Evolutionary conservation across 2,329 filamentous ascomycete genomes (phyloP).

Genomic region (Chaetomium strumarium): DNA sequence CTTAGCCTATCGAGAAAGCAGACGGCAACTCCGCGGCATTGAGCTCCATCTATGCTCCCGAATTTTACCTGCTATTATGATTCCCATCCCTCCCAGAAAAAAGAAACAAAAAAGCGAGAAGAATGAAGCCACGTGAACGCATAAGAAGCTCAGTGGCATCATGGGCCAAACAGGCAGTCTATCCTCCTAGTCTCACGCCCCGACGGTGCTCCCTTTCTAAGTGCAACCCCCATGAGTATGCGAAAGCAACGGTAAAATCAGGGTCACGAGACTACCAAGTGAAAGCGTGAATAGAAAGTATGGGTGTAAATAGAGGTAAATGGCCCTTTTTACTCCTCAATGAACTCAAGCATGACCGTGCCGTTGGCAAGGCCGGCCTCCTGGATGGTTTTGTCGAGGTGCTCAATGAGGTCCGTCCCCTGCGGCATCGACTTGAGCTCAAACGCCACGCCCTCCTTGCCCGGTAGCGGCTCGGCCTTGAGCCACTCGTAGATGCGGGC

Average conservation of each 20-base stretch:
- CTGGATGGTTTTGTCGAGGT: constrained; percentile 66
- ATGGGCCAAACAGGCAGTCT: neutral
- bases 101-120: neutral
- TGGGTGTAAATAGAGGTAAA: neutral
- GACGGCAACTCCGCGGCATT: too few relatives aligned
- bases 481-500: constrained; percentile 91
- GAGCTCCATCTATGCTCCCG: too few relatives aligned
- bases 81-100: neutral
- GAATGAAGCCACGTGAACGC: neutral
- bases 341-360: constrained; percentile 91
- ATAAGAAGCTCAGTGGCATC: neutral
- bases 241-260: neutral
- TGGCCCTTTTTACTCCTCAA: constrained; percentile 45
- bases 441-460: constrained; percentile 71
- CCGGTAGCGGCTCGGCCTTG: constrained; percentile 78
- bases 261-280: too few relatives aligned
- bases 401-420: constrained; percentile 75
- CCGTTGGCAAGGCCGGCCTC: constrained; percentile 85
- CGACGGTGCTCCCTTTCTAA: constrained; percentile 7
- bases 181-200: neutral
- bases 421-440: constrained; percentile 76
- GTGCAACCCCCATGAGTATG: constrained; percentile 1
- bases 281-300: neutral
- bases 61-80: neutral
- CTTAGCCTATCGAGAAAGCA: too few relatives aligned